Base-by-base conservation (phyloP, 2,329 filamentous ascomycete genomes). In the Botryosphaeria dothidea region DNA sequence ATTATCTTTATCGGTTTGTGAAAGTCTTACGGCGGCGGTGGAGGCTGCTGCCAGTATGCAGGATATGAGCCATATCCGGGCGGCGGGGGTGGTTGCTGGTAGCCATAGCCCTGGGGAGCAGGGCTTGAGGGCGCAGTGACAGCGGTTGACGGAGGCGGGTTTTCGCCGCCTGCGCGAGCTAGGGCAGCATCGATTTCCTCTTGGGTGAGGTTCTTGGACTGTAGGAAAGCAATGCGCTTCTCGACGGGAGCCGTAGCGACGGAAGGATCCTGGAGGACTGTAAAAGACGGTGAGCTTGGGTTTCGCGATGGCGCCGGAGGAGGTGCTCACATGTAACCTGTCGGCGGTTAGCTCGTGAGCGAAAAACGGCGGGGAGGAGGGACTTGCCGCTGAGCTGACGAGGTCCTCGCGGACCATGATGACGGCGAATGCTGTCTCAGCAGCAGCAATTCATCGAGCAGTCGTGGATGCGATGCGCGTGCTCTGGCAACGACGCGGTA, bases 361-460 rank as follows among this genome's bases (percentile, higher is more conserved):
- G 19, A 34, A 38, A 7, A 54, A 6, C 43, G n/a, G 45, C 23
- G 43, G 36, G 23, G 45, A 6, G 21, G 25, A 15, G 17, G 19
- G 45, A 73, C 80, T 74, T 72, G 82, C 81, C 73, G 92, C 93
- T 75, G 93, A 96, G 71, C 88, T 84, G 73, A 97, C 88, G 69
- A 97, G 84, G 78, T 98, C 94, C 87, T 98, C 94, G 77, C 95
- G 92, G 83, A 97, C 92, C 83, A 93, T 89, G 84, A 88, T 94
- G 79, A 54, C 31, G 43, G 41, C 31, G 11, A 8, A 8, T 46
- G 62, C 43, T 49, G 29, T 19, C 36, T 64, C 52, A 64, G 51
- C 49, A 60, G n/a, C 3, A 19, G 27, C 41, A 36, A 34, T 31
- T 64, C 61, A 64, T 64, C n/a, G 38, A 56, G 49, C 23, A 36